Percentiles rank a stretch among this genome's conserved stretches.
These are phyloP conservation scores for Talaromyces sp. DNA, from an alignment of 2,329 filamentous ascomycete species.

Conservation along the genomic window DNA sequence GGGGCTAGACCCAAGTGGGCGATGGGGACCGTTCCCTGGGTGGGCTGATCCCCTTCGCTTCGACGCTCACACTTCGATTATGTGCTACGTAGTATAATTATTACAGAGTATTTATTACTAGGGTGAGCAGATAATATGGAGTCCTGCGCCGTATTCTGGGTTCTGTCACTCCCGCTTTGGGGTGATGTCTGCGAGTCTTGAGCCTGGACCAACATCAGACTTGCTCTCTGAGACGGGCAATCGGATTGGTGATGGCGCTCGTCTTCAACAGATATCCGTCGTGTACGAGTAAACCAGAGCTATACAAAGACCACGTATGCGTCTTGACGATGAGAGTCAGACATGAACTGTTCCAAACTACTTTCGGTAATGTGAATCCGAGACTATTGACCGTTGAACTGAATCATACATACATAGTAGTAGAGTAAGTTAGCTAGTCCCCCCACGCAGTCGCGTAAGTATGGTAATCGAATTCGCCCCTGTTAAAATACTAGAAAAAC, in stretches of 20 bases:
- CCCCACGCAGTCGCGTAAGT: background rate
- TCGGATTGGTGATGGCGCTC: background rate
- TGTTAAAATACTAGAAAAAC: background rate
- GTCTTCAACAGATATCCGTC: background rate
- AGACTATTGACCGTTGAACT: constrained; percentile 16
- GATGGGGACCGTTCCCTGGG: background rate
- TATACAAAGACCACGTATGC: constrained; percentile 2
- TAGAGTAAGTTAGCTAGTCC: background rate
- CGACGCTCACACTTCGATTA: background rate
- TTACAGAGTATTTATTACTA: background rate
- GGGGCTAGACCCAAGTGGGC: background rate
- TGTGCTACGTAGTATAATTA: no score
- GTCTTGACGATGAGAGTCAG: background rate
- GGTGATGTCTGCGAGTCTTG: background rate
- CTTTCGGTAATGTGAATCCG: constrained; percentile 11
- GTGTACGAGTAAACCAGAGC: background rate
- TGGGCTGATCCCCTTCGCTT: background rate
- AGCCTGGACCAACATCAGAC: background rate
- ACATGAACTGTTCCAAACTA: background rate
- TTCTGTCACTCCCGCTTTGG: background rate
- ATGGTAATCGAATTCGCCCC: background rate
- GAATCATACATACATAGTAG: background rate
- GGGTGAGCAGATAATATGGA: background rate
- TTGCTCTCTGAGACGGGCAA: background rate
- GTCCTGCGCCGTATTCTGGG: background rate